These are phyloP conservation scores for Spathaspora girioi DNA, from an alignment of 805 yeast species.

Conservation along the genomic window DNA sequence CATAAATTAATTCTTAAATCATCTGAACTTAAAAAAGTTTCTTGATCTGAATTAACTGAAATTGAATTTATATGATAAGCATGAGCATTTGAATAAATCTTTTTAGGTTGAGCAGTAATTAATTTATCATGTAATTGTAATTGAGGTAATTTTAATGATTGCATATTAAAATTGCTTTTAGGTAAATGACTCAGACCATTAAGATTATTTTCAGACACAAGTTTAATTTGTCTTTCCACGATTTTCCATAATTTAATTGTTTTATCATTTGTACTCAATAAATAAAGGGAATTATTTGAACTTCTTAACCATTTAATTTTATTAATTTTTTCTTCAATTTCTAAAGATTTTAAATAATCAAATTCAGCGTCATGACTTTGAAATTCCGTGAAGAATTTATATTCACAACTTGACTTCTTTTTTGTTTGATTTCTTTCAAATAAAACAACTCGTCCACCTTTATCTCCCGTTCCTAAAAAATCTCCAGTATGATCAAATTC, in stretches of 20 bases:
- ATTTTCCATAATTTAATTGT: conserved; percentile 98
- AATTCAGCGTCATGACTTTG: conserved; percentile 98
- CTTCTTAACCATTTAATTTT: conserved; percentile 95
- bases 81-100: conserved; percentile 91
- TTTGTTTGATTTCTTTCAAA: conserved; percentile 82
- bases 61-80: conserved; percentile 97
- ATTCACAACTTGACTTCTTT: conserved; percentile 71
- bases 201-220: conserved; percentile 88
- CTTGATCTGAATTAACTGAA: conserved; percentile 92
- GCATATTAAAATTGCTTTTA: conserved; percentile 13
- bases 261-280: conserved; percentile 91
- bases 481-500: conserved; percentile 95
- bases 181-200: conserved; percentile 27
- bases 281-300: conserved; percentile 83
- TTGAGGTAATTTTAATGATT: conserved; percentile 73
- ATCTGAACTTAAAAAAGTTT: conserved; percentile 88
- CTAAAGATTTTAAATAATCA: conserved; percentile 91
- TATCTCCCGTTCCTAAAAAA: conserved; percentile 95
- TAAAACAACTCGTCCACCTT: conserved; percentile 95
- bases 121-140: conserved; percentile 92
- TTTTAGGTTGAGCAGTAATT: conserved; percentile 91
- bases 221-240: conserved; percentile 83
- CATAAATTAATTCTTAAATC: conserved; percentile 93
- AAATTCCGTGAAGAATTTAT: conserved; percentile 92
- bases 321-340: conserved; percentile 96